A percentile compares a stretch with the other conserved stretches of the same genome.
These are phyloP conservation scores for Barnettozyma botsteinii DNA, from an alignment of 805 yeast species.

Conservation along the genomic window DNA sequence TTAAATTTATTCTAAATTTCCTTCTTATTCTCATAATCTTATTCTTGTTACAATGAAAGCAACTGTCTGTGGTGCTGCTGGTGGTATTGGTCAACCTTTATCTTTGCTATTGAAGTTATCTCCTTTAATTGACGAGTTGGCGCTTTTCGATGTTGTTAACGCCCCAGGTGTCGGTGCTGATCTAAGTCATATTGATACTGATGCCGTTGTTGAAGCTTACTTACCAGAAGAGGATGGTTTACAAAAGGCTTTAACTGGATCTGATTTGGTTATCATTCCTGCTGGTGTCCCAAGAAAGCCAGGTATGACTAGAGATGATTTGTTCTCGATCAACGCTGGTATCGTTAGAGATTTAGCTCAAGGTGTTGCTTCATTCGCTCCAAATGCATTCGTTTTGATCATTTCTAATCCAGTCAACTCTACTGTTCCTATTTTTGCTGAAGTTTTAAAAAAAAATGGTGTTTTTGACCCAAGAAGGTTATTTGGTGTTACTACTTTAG, in stretches of 20 bases:
- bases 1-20: not conserved
- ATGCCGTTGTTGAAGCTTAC: slow-evolving; percentile 58
- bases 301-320: slow-evolving; percentile 84
- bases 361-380: slow-evolving; percentile 60
- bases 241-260: slow-evolving; percentile 61
- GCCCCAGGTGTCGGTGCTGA: slow-evolving; percentile 83
- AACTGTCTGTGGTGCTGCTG: slow-evolving; percentile 77
- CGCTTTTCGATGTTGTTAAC: slow-evolving; percentile 68
- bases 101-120: slow-evolving; percentile 63
- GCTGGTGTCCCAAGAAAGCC: slow-evolving; percentile 90
- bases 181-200: slow-evolving; percentile 72
- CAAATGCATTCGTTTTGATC: slow-evolving; percentile 59
- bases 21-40: not conserved
- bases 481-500: slow-evolving; percentile 81
- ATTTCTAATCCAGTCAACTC: slow-evolving; percentile 84
- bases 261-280: slow-evolving; percentile 84
- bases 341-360: slow-evolving; percentile 73
- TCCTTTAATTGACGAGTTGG: slow-evolving; percentile 63
- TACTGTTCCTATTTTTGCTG: slow-evolving; percentile 79
- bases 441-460: slow-evolving; percentile 66
- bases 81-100: slow-evolving; percentile 77
- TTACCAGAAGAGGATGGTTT: slow-evolving; percentile 64
- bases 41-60: slow-evolving; percentile 41
- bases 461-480: slow-evolving; percentile 70
- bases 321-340: slow-evolving; percentile 78